Evolutionary conservation across 768 basidiomycete genomes (phyloP).

Genomic region (Brasilioporus rufonigricans): DNA sequence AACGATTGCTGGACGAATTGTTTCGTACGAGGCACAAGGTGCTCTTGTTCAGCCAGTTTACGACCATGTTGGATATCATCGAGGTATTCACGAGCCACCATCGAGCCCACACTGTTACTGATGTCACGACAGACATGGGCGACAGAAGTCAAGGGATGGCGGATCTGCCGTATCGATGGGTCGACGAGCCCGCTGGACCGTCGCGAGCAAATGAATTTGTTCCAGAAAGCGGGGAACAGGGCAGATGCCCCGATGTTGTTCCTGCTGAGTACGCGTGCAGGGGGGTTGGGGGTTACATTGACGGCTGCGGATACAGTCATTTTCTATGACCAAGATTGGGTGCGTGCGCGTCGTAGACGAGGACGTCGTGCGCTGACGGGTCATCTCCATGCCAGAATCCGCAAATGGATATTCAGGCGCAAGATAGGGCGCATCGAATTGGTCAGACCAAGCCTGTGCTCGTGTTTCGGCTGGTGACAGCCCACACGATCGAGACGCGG

Average conservation of each 20-base stretch:
- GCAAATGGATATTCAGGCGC: conserved; percentile 95
- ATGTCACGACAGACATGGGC: conserved; percentile 60
- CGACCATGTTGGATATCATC: conserved; percentile 93
- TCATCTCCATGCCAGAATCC: conserved; percentile 82
- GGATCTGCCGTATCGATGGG: conserved; percentile 90
- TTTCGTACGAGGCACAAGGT: conserved; percentile 83
- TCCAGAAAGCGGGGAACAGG: conserved; percentile 69
- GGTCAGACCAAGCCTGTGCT: conserved; percentile 91
- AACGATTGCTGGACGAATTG: conserved; percentile 80
- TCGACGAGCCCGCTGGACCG: conserved; percentile 76
- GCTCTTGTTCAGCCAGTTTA: conserved; percentile 90
- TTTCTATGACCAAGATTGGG: conserved; percentile 26
- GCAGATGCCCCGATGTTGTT: conserved; percentile 71
- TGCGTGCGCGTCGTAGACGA: background rate
- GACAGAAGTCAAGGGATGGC: conserved; percentile 75
- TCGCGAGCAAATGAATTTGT: conserved; percentile 79
- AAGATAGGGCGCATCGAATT: conserved; percentile 94
- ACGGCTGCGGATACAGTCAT: conserved; percentile 56
- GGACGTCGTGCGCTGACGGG: background rate
- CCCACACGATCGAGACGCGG: conserved; percentile 88
- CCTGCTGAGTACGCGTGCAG: conserved; percentile 90
- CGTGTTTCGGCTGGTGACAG: conserved; percentile 83
- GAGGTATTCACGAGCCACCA: conserved; percentile 49
- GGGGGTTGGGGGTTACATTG: conserved; percentile 94
- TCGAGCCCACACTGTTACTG: background rate